Conservation (phyloP, 257 asterid species). For the Fraxinus cuspidata region DNA sequence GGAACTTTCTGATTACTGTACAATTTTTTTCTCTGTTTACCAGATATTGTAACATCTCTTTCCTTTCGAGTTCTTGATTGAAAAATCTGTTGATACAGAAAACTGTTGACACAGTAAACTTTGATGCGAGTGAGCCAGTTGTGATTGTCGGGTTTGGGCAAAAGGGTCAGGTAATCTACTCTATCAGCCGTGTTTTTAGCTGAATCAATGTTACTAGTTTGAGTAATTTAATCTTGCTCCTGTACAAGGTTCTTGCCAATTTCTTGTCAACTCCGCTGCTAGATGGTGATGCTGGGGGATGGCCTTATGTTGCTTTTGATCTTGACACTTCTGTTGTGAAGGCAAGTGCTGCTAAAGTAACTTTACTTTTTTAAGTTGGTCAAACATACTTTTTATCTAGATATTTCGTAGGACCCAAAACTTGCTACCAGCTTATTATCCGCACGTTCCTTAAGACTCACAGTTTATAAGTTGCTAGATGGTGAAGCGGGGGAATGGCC, state of each 20-base stretch:
- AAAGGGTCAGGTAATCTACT: slow-evolving; percentile 81
- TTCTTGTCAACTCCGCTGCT: slow-evolving; percentile 85
- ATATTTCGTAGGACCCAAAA: no score
- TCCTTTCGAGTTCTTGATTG: slow-evolving; percentile 27
- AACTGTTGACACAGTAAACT: slow-evolving; percentile 56
- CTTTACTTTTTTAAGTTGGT: no score
- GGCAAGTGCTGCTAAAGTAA: slow-evolving; percentile 46
- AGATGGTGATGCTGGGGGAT: slow-evolving; percentile 59
- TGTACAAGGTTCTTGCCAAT: slow-evolving; percentile 87
- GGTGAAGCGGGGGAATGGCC: slow-evolving; percentile 69
- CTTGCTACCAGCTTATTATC: no score
- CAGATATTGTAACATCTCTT: slow-evolving; percentile 10
- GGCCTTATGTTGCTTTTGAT: slow-evolving; percentile 93
- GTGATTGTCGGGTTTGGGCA: slow-evolving; percentile 96
- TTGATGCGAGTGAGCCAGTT: slow-evolving; percentile 82
- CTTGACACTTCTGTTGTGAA: slow-evolving; percentile 88
- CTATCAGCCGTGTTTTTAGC: slow-evolving; percentile 3
- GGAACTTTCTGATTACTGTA: not conserved
- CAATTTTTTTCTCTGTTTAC: slow-evolving; percentile 8
- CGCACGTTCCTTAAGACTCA: no score
- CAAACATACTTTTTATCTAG: no score
- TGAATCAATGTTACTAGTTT: slow-evolving; percentile 18
- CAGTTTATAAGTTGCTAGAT: slow-evolving; percentile 45
- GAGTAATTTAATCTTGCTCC: slow-evolving; percentile 23
- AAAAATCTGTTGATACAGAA: slow-evolving; percentile 49